Evolutionary conservation across 495 filamentous ascomycete species (phyloP).

Genomic region (Xylaria curta): DNA sequence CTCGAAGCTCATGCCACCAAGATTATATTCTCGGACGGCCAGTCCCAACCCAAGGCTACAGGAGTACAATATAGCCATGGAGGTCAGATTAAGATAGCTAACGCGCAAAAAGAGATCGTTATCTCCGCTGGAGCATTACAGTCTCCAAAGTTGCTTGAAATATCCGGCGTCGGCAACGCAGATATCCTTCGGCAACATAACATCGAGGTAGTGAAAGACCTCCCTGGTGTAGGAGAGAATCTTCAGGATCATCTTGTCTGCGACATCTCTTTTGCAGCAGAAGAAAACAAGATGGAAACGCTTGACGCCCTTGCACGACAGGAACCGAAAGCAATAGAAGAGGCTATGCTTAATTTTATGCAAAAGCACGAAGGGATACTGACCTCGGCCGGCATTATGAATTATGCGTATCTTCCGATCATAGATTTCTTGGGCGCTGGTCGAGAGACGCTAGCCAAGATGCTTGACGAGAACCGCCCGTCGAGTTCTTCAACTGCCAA

Average conservation of each 20-base stretch:
- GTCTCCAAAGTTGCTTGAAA: constrained; percentile 62
- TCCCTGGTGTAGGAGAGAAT: constrained; percentile 62
- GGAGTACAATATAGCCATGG: constrained; percentile 43
- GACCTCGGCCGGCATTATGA: constrained; percentile 17
- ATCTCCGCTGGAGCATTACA: constrained; percentile 61
- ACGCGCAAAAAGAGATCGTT: constrained; percentile 60
- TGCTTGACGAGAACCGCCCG: constrained; percentile 14
- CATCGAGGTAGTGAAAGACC: constrained; percentile 53
- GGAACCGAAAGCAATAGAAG: constrained; percentile 3
- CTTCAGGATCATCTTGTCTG: constrained; percentile 60
- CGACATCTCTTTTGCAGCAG: constrained; percentile 29
- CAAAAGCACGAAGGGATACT: constrained; percentile 24
- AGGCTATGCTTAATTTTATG: constrained; percentile 24
- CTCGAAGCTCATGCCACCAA: constrained; percentile 52
- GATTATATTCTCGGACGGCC: constrained; percentile 41
- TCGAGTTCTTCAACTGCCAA: not conserved
- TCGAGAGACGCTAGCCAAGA: not conserved
- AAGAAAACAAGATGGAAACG: constrained; percentile 27
- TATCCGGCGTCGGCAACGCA: constrained; percentile 60
- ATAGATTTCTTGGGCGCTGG: not conserved
- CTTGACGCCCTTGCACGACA: constrained; percentile 20
- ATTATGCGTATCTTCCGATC: constrained; percentile 25
- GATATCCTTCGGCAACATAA: constrained; percentile 48
- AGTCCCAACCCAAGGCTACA: constrained; percentile 35
- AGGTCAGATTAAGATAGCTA: constrained; percentile 38